Percentiles rank a stretch among this genome's conserved stretches.
phyloP scores from a whole-genome alignment of 257 asterid species.

The Asclepias syriaca region DNA sequence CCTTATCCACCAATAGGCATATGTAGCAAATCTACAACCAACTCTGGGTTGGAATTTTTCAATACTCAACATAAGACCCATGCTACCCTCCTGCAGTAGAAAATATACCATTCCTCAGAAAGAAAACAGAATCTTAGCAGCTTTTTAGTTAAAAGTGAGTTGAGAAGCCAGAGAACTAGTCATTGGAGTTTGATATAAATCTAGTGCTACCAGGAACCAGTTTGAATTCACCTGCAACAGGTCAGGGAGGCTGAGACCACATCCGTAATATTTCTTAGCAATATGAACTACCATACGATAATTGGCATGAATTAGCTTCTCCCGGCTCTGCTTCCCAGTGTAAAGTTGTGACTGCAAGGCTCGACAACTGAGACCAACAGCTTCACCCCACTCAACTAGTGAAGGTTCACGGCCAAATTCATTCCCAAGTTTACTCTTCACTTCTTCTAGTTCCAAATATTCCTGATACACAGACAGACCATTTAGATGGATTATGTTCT shows the following conservation, averaged over 20 bases:
- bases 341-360: slow-evolving; percentile 53
- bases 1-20: slow-evolving; percentile 97
- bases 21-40: slow-evolving; percentile 88
- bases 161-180: neutral
- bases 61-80: slow-evolving; percentile 91
- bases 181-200: slow-evolving; percentile 9
- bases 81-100: slow-evolving; percentile 75
- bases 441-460: slow-evolving; percentile 54
- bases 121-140: slow-evolving; percentile 4
- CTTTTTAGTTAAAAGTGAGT: neutral
- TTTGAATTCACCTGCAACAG: slow-evolving; percentile 64
- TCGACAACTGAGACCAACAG: slow-evolving; percentile 53
- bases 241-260: slow-evolving; percentile 82
- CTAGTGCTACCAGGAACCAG: slow-evolving; percentile 15
- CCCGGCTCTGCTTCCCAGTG: slow-evolving; percentile 60
- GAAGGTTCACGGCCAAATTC: slow-evolving; percentile 78
- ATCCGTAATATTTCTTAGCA: slow-evolving; percentile 85
- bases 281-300: slow-evolving; percentile 86
- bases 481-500: neutral
- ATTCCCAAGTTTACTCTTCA: slow-evolving; percentile 42
- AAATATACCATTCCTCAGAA: slow-evolving; percentile 11
- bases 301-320: slow-evolving; percentile 79
- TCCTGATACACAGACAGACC: slow-evolving; percentile 39
- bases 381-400: slow-evolving; percentile 75
- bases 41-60: slow-evolving; percentile 83